These are phyloP conservation scores for Penicillium occitanis DNA, from an alignment of 2,329 filamentous ascomycete species.

Conservation along the genomic window DNA sequence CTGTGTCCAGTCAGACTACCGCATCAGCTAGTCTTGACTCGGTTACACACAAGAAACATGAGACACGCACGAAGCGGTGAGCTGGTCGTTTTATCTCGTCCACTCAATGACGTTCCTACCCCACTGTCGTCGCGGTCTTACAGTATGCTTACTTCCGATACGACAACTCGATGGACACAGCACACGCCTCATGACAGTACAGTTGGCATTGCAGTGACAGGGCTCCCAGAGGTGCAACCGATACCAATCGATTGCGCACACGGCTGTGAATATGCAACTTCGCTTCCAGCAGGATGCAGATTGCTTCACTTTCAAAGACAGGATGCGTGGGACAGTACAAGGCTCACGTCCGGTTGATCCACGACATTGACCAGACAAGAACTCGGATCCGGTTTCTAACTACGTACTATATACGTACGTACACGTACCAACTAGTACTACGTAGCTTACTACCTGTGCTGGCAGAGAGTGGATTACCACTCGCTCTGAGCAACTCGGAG, in stretches of 20 bases:
- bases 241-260: conserved; percentile 18
- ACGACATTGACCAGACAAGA: background rate
- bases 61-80: conserved; percentile 18
- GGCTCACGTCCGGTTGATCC: background rate
- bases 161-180: conserved; percentile 6
- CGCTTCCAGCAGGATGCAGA: conserved; percentile 1
- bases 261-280: conserved; percentile 16
- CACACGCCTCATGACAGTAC: conserved; percentile 8
- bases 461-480: background rate
- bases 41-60: conserved; percentile 5
- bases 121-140: background rate
- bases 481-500: background rate
- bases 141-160: conserved; percentile 1
- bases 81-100: conserved; percentile 7
- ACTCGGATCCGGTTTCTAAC: conserved; percentile 2
- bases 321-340: background rate
- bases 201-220: conserved; percentile 19
- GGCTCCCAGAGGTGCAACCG: background rate
- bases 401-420: background rate
- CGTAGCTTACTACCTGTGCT: background rate
- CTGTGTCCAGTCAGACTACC: conserved; percentile 9
- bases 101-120: conserved; percentile 8
- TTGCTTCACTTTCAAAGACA: conserved; percentile 11
- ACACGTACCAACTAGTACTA: background rate
- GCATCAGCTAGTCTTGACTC: background rate